Conservation (phyloP, 2,329 filamentous ascomycete species). For the Paraphaeosphaeria sporulosa region DNA sequence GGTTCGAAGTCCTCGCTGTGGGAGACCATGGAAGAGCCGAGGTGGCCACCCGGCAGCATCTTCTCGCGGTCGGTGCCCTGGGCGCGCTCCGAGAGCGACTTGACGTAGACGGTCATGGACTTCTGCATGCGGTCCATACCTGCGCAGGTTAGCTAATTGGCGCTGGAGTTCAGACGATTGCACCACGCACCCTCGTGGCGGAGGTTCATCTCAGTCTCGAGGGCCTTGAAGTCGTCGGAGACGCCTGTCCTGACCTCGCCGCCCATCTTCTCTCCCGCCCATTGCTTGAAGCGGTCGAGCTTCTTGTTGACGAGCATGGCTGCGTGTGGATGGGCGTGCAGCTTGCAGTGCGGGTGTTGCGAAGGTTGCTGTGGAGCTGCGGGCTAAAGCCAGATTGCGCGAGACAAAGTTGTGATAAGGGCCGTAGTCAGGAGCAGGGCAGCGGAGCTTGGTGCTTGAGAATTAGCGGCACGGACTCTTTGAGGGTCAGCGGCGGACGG, state of each 20-base stretch:
- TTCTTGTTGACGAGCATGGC: slow-evolving; percentile 79
- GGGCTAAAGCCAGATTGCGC: slow-evolving; percentile 17
- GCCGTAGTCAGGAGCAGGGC: slow-evolving; percentile 2
- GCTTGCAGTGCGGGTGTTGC: neutral
- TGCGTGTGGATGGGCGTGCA: slow-evolving; percentile 16
- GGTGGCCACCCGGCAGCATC: slow-evolving; percentile 76
- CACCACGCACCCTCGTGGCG: slow-evolving; percentile 77
- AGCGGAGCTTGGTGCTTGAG: slow-evolving; percentile 16
- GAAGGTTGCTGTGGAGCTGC: slow-evolving; percentile 1
- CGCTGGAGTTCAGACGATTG: slow-evolving; percentile 9
- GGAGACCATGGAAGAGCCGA: slow-evolving; percentile 84
- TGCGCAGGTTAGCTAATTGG: slow-evolving; percentile 46
- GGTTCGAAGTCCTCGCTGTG: slow-evolving; percentile 94
- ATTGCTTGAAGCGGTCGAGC: slow-evolving; percentile 95
- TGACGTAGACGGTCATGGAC: slow-evolving; percentile 85
- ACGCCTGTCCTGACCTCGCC: slow-evolving; percentile 85
- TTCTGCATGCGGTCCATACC: slow-evolving; percentile 90
- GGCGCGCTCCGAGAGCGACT: slow-evolving; percentile 83
- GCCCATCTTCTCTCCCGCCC: slow-evolving; percentile 97
- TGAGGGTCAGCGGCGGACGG: slow-evolving; percentile 11
- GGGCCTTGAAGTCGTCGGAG: slow-evolving; percentile 87
- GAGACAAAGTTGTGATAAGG: slow-evolving; percentile 12
- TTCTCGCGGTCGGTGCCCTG: slow-evolving; percentile 91
- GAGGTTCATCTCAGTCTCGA: slow-evolving; percentile 90
- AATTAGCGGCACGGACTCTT: slow-evolving; percentile 24